These are phyloP conservation scores for Skeletonema grethae DNA, from an alignment of 108 stramenopile species.

Conservation along the genomic window DNA sequence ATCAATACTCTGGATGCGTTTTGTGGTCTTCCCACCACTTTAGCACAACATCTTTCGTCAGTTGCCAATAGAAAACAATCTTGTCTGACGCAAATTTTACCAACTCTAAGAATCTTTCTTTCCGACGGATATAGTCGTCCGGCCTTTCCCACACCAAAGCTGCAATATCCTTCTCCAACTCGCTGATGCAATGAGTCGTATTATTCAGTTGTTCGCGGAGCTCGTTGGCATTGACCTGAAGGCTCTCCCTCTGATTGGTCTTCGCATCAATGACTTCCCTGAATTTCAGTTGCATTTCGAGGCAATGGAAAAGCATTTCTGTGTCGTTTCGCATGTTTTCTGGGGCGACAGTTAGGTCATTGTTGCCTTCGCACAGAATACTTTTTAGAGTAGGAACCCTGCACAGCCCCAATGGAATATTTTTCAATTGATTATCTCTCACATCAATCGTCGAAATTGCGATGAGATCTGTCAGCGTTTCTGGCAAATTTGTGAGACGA, in stretches of 20 bases:
- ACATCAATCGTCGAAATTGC: conserved; percentile 26
- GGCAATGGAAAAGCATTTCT: conserved; percentile 26
- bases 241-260: conserved; percentile 2
- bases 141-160: conserved; percentile 30
- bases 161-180: conserved; percentile 28
- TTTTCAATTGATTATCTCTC: conserved; percentile 21
- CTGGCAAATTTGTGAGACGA: conserved; percentile 16
- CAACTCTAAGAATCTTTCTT: conserved; percentile 14
- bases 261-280: conserved; percentile 29
- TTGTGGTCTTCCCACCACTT: conserved; percentile 20
- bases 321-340: conserved; percentile 38
- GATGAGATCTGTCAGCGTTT: conserved; percentile 12
- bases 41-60: not conserved
- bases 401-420: conserved; percentile 27
- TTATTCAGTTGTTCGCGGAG: conserved; percentile 8
- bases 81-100: conserved; percentile 11
- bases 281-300: conserved; percentile 42
- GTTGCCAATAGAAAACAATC: conserved; percentile 10
- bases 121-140: conserved; percentile 35
- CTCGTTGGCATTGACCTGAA: conserved; percentile 13
- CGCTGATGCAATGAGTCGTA: conserved; percentile 13
- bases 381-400: conserved; percentile 36
- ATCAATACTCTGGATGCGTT: conserved; percentile 32
- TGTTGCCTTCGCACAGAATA: conserved; percentile 34
- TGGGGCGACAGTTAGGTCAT: conserved; percentile 20